Evolutionary conservation across 2,329 filamentous ascomycete genomes (phyloP), one percentile per base, ranked within the genome.

Genomic region (Ophiostoma quercus): DNA sequence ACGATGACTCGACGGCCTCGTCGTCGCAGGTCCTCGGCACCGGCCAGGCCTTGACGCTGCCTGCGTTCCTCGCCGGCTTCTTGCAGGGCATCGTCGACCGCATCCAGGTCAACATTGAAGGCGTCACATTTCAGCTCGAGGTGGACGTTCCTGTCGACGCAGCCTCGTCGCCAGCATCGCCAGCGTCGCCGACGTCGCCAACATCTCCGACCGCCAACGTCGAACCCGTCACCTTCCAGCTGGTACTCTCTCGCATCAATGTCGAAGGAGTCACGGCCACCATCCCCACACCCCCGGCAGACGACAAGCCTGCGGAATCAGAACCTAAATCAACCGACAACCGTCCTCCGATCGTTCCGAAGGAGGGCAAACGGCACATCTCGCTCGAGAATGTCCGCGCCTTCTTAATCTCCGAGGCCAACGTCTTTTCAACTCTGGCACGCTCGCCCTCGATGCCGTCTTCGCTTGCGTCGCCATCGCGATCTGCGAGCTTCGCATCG

Each of bases 31-130:
- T 34, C 1, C 78, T 87, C 4, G 91, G 91, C n/a, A 92, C 90
- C 29, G 91, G 91, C 1, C 86, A 90, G 73, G 80, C 87, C 0
- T 80, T 93, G 41, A 88, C 88, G 1, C 80, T 94, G 4, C 91
- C 91, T 6, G 82, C 81, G 0, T 92, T 93, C 73, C 80, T 95
- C 66, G 86, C 89, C 60, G 86, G 85, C 73, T 92, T 92, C 73
- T 78, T 94, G 6, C 88, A 92, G 73, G 90, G 90, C 39, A 87
- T 94, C 67, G 80, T 90, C 34, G 90, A 95, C 78, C 85, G 91
- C 65, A 82, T 89, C 69, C 86, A 91, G 76, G 80, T 94, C 34
- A 83, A 82, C 67, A 87, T 94, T 71, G 85, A 84, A 67, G 84
- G 87, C 34, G 84, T 94, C 70, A 84, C 83, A 12, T 84, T 93